Base-by-base conservation (phyloP, 768 basidiomycete species). In the Pleurotus salmoneostramineus region DNA sequence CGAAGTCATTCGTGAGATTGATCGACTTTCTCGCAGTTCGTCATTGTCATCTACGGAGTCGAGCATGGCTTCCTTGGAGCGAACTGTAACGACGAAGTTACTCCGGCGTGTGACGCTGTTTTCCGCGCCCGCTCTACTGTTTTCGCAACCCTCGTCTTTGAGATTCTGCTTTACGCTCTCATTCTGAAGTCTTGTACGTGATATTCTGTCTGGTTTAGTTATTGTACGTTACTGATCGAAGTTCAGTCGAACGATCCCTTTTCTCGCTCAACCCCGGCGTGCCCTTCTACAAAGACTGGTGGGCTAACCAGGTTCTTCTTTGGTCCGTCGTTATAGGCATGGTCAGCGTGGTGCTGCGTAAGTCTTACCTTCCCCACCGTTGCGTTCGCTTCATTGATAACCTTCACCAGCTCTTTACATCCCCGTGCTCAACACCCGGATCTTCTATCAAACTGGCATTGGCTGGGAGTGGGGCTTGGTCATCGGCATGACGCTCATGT, bases 391-490 rank as follows among this genome's bases (percentile, higher is more conserved):
- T 55, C 32, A 33, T 50, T 17, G 49, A 6, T 48, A 5, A n/a
- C 5, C 6, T 14, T 43, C 42, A 55, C 21, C 51, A 73, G 74
- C 72, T 6, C 71, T 75, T 37, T 77, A 75, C 52, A 66, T 75
- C 44, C 74, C 75, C 12, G 66, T 68, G 1, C 67, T 75, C 52
- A 76, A 72, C 56, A 72, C 65, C 45, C 60, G 63, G 3, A 70
- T 76, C 10, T 75, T 76, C 59, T 74, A 75, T 55, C 75, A 74
- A 57, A 65, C 59, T 8, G 68, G 70, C 11, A 75, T 76, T 14
- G 56, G 65, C 4, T 75, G 74, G 74, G 75, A 76, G 58, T 76
- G 75, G 74, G 73, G 71, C 6, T 57, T 76, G 21, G 72, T 73
- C 6, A 57, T 71, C 35, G 74, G 70, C 36, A 70, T 74, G 73